Base-by-base conservation (phyloP, 2,329 filamentous ascomycete species). In the Pyricularia sp. region DNA sequence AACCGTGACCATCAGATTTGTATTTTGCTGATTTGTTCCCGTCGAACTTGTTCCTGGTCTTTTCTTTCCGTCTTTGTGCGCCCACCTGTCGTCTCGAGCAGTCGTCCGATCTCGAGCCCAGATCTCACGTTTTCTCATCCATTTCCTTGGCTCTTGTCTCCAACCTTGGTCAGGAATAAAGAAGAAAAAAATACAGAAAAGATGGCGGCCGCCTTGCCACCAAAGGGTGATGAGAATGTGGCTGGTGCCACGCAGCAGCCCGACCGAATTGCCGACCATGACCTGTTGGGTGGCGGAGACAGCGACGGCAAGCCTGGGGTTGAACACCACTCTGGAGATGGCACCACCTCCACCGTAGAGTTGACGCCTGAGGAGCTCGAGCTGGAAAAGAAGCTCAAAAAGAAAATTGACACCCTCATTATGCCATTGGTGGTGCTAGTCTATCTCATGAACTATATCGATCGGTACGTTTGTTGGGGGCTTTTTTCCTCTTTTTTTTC, bases 371-470 rank as follows among this genome's bases (percentile, higher is more conserved):
- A 67, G 14, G 66, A 68, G 67, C 28, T 61, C 0, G 58, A 14
- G 23, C 79, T 84, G 4, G 87, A 90, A 76, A 81, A 79, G 70
- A 82, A 80, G 68, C 77, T 91, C 71, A 80, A 84, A 71, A 80
- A 84, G 66, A 90, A 89, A 77, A 86, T 90, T 69, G 88, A 90
- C 73, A 71, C 84, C 6, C 79, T 87, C 61, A 74, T 90, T 23
- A 78, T 91, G 73, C 87, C 87, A 0, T 85, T 86, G 75, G 79
- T 90, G 26, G 84, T 89, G 69, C 74, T 89, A 70, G 88, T 90
- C 83, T 90, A 89, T 71, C 87, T 90, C 71, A 77, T 90, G 77
- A 90, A 89, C 73, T 90, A 88, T 75, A 79, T 89, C 66, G 85
- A 87, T 69, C 72, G 77, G 76, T 78, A 68, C 0, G 73, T 72